These are phyloP conservation scores for Angomonas desouzai DNA, from an alignment of 208 protist species.

Conservation along the genomic window DNA sequence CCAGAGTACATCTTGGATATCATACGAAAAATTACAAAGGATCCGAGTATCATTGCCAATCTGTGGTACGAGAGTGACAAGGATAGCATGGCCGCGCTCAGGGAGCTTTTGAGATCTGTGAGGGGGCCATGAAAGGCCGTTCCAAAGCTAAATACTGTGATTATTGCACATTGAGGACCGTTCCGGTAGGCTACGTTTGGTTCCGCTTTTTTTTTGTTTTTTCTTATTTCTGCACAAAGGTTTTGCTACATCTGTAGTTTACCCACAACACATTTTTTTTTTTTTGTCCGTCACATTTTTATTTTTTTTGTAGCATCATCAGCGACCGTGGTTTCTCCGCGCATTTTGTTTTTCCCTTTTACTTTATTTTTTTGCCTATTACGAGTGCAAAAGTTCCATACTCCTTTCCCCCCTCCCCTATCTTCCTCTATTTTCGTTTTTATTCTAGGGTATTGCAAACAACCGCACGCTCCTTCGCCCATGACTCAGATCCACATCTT, in stretches of 20 bases:
- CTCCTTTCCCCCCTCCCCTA: too few species aligned
- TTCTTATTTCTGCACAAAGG: slow-evolving; percentile 1
- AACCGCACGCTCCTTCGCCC: not conserved
- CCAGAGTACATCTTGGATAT: not conserved
- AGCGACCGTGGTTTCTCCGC: too few species aligned
- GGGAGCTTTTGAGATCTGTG: not conserved
- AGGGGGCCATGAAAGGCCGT: not conserved
- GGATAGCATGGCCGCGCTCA: slow-evolving; percentile 1
- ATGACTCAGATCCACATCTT: slow-evolving; percentile 76
- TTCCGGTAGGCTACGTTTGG: not conserved
- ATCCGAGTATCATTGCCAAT: not conserved
- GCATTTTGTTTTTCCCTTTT: too few species aligned
- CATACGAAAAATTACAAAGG: not conserved
- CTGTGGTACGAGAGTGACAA: slow-evolving; percentile 8
- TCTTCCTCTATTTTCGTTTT: too few species aligned
- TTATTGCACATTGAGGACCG: slow-evolving; percentile 1
- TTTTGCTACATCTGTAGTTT: not conserved
- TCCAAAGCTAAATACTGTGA: too few species aligned
- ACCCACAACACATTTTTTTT: too few species aligned
- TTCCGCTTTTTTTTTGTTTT: slow-evolving; percentile 9
- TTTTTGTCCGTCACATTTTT: slow-evolving; percentile 6
- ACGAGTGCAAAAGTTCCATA: too few species aligned
- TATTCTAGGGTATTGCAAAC: not conserved
- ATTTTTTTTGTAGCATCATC: not conserved
- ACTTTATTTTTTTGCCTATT: too few species aligned